phyloP scores from a whole-genome alignment of 148 eudicot species.

The Dianthus caryophyllus region DNA sequence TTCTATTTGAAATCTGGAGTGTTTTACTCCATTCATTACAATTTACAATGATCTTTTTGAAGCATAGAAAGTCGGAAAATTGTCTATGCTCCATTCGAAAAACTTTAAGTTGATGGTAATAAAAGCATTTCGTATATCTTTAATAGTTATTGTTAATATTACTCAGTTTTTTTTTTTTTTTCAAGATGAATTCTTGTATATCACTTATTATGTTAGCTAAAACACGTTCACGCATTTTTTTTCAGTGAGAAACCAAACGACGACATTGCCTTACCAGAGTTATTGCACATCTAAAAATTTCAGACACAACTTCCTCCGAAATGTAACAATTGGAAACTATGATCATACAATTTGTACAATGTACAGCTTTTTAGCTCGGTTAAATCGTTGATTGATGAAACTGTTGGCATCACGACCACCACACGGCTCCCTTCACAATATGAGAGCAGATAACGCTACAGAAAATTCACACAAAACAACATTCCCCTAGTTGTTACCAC shows the following conservation, averaged over 20 bases:
- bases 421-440: background rate
- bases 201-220: too few relatives aligned
- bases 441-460: background rate
- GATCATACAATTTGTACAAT: background rate
- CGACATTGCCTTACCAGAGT: too few relatives aligned
- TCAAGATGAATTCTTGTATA: too few relatives aligned
- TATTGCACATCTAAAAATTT: too few relatives aligned
- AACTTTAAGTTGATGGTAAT: slow-evolving; percentile 4
- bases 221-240: too few relatives aligned
- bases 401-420: too few relatives aligned
- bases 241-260: too few relatives aligned
- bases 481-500: background rate
- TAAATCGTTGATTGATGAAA: too few relatives aligned
- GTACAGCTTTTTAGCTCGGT: background rate
- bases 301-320: background rate
- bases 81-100: slow-evolving; percentile 22
- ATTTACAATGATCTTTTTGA: slow-evolving; percentile 27
- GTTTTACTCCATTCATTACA: slow-evolving; percentile 27
- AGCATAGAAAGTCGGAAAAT: slow-evolving; percentile 29
- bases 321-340: background rate
- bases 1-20: slow-evolving; percentile 22
- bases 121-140: slow-evolving; percentile 20
- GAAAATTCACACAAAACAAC: background rate
- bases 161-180: too few relatives aligned
- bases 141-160: too few relatives aligned